Conservation (phyloP, 1,284 basidiomycete species). For the Blastosporella zonata region DNA sequence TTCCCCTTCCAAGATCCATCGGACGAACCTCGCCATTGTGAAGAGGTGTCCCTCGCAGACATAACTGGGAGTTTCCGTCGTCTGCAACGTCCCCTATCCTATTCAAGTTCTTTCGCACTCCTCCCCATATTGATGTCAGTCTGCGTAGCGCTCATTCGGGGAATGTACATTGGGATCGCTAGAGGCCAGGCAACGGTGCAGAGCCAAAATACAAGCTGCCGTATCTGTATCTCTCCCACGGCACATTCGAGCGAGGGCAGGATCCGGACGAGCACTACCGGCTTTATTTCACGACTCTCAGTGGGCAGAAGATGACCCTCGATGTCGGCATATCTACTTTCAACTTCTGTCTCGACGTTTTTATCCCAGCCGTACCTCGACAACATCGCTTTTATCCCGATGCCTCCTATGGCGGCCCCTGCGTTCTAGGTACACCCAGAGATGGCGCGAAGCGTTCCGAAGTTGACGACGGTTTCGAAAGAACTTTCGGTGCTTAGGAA, state of each 20-base stretch:
- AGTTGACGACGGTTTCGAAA: slow-evolving; percentile 25
- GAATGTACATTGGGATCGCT: slow-evolving; percentile 43
- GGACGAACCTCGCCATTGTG: slow-evolving; percentile 33
- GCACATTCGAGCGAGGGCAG: slow-evolving; percentile 29
- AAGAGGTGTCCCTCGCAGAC: slow-evolving; percentile 15
- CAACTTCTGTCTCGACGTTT: slow-evolving; percentile 33
- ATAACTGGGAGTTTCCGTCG: slow-evolving; percentile 26
- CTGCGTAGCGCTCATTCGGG: slow-evolving; percentile 31
- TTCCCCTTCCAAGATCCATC: slow-evolving; percentile 29
- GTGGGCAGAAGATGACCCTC: slow-evolving; percentile 37
- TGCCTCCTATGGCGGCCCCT: slow-evolving; percentile 23
- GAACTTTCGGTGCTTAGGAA: slow-evolving; percentile 37
- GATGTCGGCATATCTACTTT: slow-evolving; percentile 40
- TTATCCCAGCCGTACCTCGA: slow-evolving; percentile 24
- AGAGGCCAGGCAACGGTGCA: slow-evolving; percentile 32
- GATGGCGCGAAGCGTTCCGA: slow-evolving; percentile 21
- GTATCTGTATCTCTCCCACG: slow-evolving; percentile 27
- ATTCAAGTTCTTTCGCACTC: slow-evolving; percentile 27
- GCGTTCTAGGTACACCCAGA: slow-evolving; percentile 30
- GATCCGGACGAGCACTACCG: slow-evolving; percentile 44
- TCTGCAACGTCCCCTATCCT: slow-evolving; percentile 25
- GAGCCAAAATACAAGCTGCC: slow-evolving; percentile 33
- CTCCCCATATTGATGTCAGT: slow-evolving; percentile 33
- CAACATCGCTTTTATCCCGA: slow-evolving; percentile 10
- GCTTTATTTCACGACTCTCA: slow-evolving; percentile 43